Conservation (phyloP, 352 stramenopile species). For the Aphanomyces invadans region DNA sequence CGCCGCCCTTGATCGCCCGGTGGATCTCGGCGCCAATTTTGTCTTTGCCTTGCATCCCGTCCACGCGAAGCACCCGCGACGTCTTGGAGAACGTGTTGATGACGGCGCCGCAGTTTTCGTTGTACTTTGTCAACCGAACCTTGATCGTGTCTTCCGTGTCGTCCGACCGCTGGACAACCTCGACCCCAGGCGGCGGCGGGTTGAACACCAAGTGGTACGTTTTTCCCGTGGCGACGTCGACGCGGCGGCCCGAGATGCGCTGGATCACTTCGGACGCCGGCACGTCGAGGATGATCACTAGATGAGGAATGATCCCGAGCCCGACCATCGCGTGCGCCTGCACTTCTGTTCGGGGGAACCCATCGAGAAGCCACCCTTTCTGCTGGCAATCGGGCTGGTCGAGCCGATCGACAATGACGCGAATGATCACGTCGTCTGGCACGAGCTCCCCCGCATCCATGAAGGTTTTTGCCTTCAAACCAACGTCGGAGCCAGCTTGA, state of each 20-base stretch:
- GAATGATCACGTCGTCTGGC: conserved; percentile 89
- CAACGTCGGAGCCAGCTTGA: conserved; percentile 45
- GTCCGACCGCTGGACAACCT: conserved; percentile 63
- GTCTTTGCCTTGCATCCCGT: conserved; percentile 43
- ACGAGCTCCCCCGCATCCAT: conserved; percentile 89
- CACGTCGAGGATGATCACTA: conserved; percentile 75
- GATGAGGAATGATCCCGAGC: conserved; percentile 43
- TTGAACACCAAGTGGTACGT: conserved; percentile 77
- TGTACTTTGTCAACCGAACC: conserved; percentile 67
- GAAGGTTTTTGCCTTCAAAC: conserved; percentile 77
- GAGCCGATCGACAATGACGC: conserved; percentile 73
- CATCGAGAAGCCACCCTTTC: conserved; percentile 89
- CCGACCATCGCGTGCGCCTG: conserved; percentile 54
- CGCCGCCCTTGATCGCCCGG: background rate
- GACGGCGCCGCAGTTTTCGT: conserved; percentile 71
- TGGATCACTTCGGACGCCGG: conserved; percentile 61
- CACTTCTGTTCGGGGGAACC: conserved; percentile 61
- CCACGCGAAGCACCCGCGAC: conserved; percentile 56
- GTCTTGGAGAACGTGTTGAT: conserved; percentile 67
- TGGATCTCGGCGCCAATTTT: conserved; percentile 36
- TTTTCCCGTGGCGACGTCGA: conserved; percentile 67
- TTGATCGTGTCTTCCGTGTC: conserved; percentile 78
- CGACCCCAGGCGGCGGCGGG: conserved; percentile 43
- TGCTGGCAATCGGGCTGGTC: conserved; percentile 70
- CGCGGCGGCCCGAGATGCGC: conserved; percentile 85